Conservation (phyloP, 352 stramenopile genomes). For the Phytophthora idaei region DNA sequence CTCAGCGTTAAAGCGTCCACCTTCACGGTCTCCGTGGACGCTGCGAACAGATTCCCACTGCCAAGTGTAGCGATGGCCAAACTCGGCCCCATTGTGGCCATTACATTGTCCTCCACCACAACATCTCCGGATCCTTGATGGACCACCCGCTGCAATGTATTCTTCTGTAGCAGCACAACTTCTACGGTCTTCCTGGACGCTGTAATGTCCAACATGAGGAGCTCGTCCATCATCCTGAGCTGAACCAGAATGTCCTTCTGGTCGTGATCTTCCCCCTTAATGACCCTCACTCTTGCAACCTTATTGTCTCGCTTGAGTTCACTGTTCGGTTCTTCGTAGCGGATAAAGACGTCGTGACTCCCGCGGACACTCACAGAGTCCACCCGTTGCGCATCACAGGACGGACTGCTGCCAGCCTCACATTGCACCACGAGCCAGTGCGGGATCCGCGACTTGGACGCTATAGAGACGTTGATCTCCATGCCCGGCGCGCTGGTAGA, state of each 20-base stretch:
- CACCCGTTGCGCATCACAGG: conserved; percentile 25
- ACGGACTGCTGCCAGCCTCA: conserved; percentile 21
- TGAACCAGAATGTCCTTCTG: conserved; percentile 19
- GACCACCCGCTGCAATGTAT: conserved; percentile 24
- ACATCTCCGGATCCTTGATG: conserved; percentile 20
- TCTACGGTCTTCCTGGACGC: conserved; percentile 24
- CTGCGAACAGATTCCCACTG: conserved; percentile 20
- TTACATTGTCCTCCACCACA: conserved; percentile 20
- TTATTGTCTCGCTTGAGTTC: background rate
- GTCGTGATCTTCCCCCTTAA: conserved; percentile 26
- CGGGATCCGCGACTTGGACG: conserved; percentile 19
- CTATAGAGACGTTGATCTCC: conserved; percentile 12
- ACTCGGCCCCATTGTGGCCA: conserved; percentile 13
- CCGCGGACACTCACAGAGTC: conserved; percentile 22
- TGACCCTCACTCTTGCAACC: conserved; percentile 20
- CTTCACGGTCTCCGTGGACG: conserved; percentile 13
- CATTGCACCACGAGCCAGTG: conserved; percentile 24
- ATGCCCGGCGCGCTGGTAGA: conserved; percentile 11
- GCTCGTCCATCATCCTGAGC: conserved; percentile 11
- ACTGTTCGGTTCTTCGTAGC: conserved; percentile 14
- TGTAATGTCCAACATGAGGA: conserved; percentile 28
- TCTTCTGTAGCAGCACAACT: conserved; percentile 24
- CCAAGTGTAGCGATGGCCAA: conserved; percentile 23
- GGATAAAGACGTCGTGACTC: conserved; percentile 28
- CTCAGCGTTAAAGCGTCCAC: conserved; percentile 25